phyloP scores from a whole-genome alignment of 495 filamentous ascomycete species.

The Penicillium subrubescens region DNA sequence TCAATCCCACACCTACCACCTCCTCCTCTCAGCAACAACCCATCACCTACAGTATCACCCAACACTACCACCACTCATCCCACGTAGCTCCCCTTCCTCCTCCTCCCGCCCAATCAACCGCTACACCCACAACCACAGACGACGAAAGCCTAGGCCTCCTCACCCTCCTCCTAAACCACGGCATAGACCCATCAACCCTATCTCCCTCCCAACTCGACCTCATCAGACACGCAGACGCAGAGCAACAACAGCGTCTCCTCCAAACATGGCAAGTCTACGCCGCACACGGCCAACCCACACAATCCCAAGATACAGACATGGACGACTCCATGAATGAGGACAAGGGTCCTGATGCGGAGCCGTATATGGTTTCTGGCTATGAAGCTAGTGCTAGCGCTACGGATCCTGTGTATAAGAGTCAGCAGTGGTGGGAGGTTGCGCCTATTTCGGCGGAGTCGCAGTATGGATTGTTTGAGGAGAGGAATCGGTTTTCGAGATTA shows the following conservation, averaged over 20 bases:
- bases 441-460: slow-evolving; percentile 58
- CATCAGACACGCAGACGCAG: slow-evolving; percentile 59
- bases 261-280: slow-evolving; percentile 66
- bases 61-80: slow-evolving; percentile 75
- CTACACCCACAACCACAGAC: no score
- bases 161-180: slow-evolving; percentile 48
- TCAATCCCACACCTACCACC: background rate
- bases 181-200: slow-evolving; percentile 56
- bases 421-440: slow-evolving; percentile 51
- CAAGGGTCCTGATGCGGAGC: slow-evolving; percentile 51
- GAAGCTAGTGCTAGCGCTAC: slow-evolving; percentile 53
- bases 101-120: background rate
- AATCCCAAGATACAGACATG: slow-evolving; percentile 51
- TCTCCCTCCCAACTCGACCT: slow-evolving; percentile 60
- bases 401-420: slow-evolving; percentile 62
- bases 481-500: slow-evolving; percentile 23
- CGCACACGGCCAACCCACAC: slow-evolving; percentile 29
- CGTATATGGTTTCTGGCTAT: slow-evolving; percentile 73
- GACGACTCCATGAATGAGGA: slow-evolving; percentile 37
- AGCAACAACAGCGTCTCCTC: slow-evolving; percentile 60
- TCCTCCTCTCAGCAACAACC: slow-evolving; percentile 5
- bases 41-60: slow-evolving; percentile 67
- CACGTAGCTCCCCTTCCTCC: slow-evolving; percentile 46
- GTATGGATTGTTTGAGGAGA: slow-evolving; percentile 54
- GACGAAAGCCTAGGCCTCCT: background rate